phyloP scores from a whole-genome alignment of 176 grass and related monocot species.

The Alloteropsis semialata region DNA sequence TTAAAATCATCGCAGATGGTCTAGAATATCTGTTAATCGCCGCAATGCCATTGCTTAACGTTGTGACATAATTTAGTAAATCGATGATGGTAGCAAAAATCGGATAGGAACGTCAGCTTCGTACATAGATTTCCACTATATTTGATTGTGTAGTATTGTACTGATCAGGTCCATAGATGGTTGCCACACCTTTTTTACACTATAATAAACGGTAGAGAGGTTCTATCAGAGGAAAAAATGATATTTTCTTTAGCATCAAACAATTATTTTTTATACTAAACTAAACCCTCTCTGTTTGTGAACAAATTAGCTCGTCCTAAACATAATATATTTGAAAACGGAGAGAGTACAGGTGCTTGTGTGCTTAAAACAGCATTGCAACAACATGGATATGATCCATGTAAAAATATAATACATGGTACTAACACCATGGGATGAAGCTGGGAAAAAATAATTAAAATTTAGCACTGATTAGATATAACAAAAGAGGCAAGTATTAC shows the following conservation, averaged over 20 bases:
- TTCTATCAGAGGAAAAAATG: slow-evolving; percentile 4
- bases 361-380: neutral
- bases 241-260: neutral
- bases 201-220: neutral
- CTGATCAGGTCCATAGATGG: neutral
- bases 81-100: neutral
- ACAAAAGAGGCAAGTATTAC: slow-evolving; percentile 30
- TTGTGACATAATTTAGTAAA: neutral
- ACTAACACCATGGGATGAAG: neutral
- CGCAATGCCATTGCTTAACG: neutral
- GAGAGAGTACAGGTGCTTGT: neutral
- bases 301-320: no score
- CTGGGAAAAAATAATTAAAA: neutral
- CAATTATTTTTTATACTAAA: neutral
- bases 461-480: neutral
- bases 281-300: no score
- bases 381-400: neutral
- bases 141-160: neutral
- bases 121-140: neutral
- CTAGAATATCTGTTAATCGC: neutral
- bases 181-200: neutral
- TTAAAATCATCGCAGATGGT: neutral
- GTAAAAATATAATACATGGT: neutral
- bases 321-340: neutral
- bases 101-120: neutral